phyloP scores from a whole-genome alignment of 805 yeast species.

The Hanseniaspora thailandica region DNA sequence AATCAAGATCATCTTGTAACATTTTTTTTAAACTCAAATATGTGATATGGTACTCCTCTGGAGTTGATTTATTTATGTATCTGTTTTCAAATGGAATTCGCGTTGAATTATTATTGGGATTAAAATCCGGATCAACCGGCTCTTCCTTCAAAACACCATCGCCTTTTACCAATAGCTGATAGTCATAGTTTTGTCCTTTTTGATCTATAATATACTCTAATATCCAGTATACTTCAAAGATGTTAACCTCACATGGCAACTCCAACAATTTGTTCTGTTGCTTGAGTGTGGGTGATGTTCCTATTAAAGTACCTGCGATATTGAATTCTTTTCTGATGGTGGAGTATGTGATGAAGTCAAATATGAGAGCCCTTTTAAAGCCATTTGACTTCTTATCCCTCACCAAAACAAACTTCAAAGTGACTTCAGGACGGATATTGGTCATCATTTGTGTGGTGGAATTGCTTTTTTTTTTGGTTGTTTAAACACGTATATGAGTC shows the following conservation, averaged over 20 bases:
- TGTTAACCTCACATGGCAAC: slow-evolving; percentile 7
- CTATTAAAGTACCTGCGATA: slow-evolving; percentile 6
- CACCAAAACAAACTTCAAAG: not conserved
- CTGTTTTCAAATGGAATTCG: slow-evolving; percentile 1
- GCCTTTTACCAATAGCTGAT: not conserved
- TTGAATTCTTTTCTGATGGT: slow-evolving; percentile 1
- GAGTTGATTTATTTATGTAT: not conserved
- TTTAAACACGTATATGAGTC: too few relatives aligned
- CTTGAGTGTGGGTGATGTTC: slow-evolving; percentile 1
- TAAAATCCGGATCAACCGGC: not conserved
- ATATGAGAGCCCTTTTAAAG: not conserved
- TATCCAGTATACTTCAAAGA: slow-evolving; percentile 5
- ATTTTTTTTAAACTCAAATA: not conserved
- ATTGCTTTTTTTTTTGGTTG: too few relatives aligned
- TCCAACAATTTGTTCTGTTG: slow-evolving; percentile 4
- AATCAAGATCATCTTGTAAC: not conserved
- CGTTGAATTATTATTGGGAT: not conserved
- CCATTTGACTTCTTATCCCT: not conserved
- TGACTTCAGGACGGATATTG: too few relatives aligned
- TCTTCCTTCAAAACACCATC: slow-evolving; percentile 1
- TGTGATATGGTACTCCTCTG: not conserved
- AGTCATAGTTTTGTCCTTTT: not conserved
- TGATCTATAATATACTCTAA: not conserved
- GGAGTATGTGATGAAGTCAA: slow-evolving; percentile 7
- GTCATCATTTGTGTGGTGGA: too few relatives aligned